Base-by-base conservation (phyloP, 2,329 filamentous ascomycete genomes). In the Colletotrichum spaethianum region DNA sequence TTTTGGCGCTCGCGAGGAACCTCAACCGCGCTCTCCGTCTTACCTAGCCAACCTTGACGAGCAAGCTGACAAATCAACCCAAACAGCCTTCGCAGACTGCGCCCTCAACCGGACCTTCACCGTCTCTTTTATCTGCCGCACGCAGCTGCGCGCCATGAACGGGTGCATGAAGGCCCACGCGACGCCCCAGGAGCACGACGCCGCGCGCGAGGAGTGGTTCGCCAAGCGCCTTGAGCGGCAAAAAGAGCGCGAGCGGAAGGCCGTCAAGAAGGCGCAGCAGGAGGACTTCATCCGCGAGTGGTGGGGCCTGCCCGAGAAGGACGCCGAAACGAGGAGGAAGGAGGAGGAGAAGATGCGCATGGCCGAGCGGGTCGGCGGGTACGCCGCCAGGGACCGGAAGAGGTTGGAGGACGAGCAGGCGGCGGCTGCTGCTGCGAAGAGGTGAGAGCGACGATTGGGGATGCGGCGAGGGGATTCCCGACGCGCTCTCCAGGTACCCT, bases 201-300 rank as follows among this genome's bases (percentile, higher is more conserved):
- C 91, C 31, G 96, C 96, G 74, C 88, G 96, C 63, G 93, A 95
- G 82, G 95, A 98, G 80, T 99, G 96, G 96, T 98, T 98, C 82
- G 90, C 91, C 63, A 88, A 90, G 74, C 89, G 94, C 63, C 86
- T 94, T 76, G 90, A 94, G 83, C 88, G 95, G 67, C 89, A 91
- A 77, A 85, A 85, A 69, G 90, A 93, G 81, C 85, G 91, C 46
- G 92, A 94, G 81, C 86, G 88, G 74, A 91, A 92, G 77, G 86
- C 88, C 67, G 84, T 84, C 72, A 84, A 90, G 76, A 88, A 88
- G 75, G 83, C 85, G 64, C 90, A 91, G 77, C 90, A 92, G 83
- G 89, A 92, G 81, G 86, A 87, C 56, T 92, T 92, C 73, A 84
- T 92, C 79, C 81, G 89, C 72, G 90, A 92, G 83, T 92, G 90